Conservation (phyloP, 2,329 filamentous ascomycete genomes). For the Gremmenia infestans region DNA sequence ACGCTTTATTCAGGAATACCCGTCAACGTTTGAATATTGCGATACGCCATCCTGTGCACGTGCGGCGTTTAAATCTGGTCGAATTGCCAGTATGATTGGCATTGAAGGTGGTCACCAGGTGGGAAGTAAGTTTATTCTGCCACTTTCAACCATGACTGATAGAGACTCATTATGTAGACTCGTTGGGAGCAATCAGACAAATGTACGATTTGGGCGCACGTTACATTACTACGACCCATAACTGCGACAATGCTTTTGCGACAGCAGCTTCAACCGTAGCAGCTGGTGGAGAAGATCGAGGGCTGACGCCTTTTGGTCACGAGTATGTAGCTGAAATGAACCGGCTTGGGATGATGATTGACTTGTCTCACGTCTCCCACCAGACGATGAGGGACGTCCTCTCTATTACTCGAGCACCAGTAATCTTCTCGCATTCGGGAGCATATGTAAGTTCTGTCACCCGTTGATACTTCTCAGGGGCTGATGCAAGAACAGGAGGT, state of each 20-base stretch:
- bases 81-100: conserved; percentile 51
- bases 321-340: conserved; percentile 61
- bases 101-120: conserved; percentile 55
- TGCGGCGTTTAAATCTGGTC: conserved; percentile 34
- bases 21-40: conserved; percentile 23
- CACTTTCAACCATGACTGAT: neutral
- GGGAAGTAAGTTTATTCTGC: conserved; percentile 39
- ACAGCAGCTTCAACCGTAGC: conserved; percentile 16
- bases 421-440: conserved; percentile 62
- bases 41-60: conserved; percentile 18
- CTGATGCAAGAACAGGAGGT: conserved; percentile 26
- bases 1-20: conserved; percentile 39
- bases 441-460: conserved; percentile 37
- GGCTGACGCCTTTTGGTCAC: conserved; percentile 50
- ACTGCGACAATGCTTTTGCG: conserved; percentile 63
- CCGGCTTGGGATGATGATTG: conserved; percentile 62
- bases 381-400: conserved; percentile 61
- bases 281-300: conserved; percentile 31
- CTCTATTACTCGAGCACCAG: conserved; percentile 44
- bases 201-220: conserved; percentile 58
- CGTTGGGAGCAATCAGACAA: conserved; percentile 47
- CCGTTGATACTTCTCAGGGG: too few species aligned
- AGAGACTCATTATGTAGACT: too few species aligned
- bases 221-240: conserved; percentile 64
- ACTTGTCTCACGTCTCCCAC: conserved; percentile 57